Percentiles rank a stretch among this genome's conserved stretches.
Conservation (phyloP, 2,329 filamentous ascomycete genomes). For the Lasiodiplodia sp. region DNA sequence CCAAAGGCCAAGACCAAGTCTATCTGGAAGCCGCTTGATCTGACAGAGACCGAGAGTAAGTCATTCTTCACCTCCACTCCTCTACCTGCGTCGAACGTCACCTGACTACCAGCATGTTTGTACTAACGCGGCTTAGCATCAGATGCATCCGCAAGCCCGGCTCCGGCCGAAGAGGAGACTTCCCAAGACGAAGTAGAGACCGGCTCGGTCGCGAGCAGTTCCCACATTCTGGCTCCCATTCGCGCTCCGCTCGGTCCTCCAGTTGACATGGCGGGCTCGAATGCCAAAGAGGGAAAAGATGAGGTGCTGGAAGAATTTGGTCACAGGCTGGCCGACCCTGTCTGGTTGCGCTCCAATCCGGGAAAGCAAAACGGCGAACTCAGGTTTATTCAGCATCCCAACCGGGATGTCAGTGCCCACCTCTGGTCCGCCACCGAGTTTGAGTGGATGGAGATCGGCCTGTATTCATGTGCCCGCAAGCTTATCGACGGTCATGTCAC, state of each 20-base stretch:
- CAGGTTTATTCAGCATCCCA: conserved; percentile 56
- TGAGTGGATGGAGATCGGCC: conserved; percentile 55
- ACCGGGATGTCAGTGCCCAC: conserved; percentile 56
- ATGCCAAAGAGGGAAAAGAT: conserved; percentile 26
- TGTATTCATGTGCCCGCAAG: conserved; percentile 51
- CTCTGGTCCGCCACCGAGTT: conserved; percentile 52
- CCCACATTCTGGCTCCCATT: conserved; percentile 1
- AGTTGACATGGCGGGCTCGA: conserved; percentile 27
- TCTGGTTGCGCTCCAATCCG: conserved; percentile 44
- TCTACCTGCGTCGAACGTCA: not conserved
- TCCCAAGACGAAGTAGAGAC: not conserved
- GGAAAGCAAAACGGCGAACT: conserved; percentile 51
- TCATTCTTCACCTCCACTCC: not conserved
- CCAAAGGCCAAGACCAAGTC: conserved; percentile 31
- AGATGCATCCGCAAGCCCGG: not conserved
- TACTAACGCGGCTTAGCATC: not conserved
- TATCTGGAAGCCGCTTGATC: conserved; percentile 38
- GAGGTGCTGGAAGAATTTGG: conserved; percentile 51
- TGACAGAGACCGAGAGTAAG: conserved; percentile 33
- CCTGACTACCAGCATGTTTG: not conserved
- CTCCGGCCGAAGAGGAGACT: not conserved
- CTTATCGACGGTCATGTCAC: conserved; percentile 47
- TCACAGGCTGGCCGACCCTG: conserved; percentile 49
- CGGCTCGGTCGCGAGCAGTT: not conserved
- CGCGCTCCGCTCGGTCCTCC: conserved; percentile 27